A percentile compares a stretch with the other conserved stretches of the same genome.
phyloP scores from a whole-genome alignment of 192 early-diverging fungal species.

The Linnemannia schmuckeri region DNA sequence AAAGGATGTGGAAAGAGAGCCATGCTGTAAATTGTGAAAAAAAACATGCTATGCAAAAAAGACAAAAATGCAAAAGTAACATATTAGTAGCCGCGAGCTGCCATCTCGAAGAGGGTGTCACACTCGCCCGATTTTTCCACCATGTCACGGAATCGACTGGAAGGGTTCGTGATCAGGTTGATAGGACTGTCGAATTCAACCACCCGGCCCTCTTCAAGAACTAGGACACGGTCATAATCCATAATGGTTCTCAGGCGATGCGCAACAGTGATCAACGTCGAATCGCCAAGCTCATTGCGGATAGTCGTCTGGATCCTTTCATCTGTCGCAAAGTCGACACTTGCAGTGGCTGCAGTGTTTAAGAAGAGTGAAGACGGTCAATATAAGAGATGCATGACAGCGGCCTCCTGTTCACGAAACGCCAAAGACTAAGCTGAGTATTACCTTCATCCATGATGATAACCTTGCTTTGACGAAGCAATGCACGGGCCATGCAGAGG shows the following conservation, averaged over 20 bases:
- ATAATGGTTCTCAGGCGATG: constrained; percentile 72
- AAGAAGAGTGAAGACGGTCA: constrained; percentile 2
- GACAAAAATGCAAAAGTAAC: background rate
- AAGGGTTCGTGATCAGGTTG: constrained; percentile 71
- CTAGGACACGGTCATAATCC: constrained; percentile 83
- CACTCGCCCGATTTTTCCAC: constrained; percentile 88
- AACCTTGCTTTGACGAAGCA: constrained; percentile 76
- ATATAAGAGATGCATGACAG: background rate
- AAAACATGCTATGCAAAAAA: constrained; percentile 12
- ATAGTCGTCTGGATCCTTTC: constrained; percentile 72
- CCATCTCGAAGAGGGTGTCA: constrained; percentile 73
- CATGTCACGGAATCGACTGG: constrained; percentile 81
- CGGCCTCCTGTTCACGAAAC: background rate
- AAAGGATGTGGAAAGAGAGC: background rate
- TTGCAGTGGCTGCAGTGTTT: constrained; percentile 69
- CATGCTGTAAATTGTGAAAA: background rate
- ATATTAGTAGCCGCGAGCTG: constrained; percentile 38
- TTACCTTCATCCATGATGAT: constrained; percentile 68
- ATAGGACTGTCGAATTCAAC: constrained; percentile 87
- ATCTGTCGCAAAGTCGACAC: constrained; percentile 72
- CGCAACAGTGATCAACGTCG: constrained; percentile 73
- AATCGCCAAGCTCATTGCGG: constrained; percentile 64
- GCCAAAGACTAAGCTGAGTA: background rate
- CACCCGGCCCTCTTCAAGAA: constrained; percentile 80
- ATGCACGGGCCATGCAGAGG: constrained; percentile 82